Evolutionary conservation across 768 basidiomycete genomes (phyloP).

Genomic region (Cytidiella melzeri): DNA sequence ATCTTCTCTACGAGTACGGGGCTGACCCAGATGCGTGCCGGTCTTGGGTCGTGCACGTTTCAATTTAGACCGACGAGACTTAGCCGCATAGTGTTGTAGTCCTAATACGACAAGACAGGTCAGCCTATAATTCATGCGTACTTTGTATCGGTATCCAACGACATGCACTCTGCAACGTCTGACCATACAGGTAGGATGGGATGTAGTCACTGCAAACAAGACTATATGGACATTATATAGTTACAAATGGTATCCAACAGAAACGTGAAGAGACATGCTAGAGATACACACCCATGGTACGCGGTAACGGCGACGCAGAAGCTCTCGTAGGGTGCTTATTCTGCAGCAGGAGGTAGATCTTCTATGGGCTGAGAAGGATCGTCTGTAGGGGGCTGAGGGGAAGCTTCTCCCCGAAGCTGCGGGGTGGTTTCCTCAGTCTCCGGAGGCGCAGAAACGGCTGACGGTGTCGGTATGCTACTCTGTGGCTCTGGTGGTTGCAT

Average conservation of each 20-base stretch:
- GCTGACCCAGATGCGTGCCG: too few species aligned
- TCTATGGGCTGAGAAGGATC: background rate
- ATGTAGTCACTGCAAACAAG: too few species aligned
- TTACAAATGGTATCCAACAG: background rate
- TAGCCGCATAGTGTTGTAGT: too few species aligned
- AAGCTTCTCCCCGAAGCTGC: background rate
- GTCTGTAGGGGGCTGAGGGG: background rate
- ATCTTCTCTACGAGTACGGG: too few species aligned
- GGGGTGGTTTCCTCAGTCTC: background rate
- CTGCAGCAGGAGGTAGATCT: background rate
- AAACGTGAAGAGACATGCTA: background rate
- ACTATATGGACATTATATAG: background rate
- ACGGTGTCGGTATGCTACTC: background rate
- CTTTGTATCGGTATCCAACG: too few species aligned
- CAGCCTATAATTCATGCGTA: too few species aligned
- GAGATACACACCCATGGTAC: background rate
- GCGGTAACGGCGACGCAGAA: too few species aligned
- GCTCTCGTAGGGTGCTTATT: background rate
- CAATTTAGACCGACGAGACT: too few species aligned
- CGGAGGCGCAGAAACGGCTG: background rate
- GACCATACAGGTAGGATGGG: too few species aligned
- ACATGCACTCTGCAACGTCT: too few species aligned
- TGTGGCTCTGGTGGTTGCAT: conserved; percentile 5
- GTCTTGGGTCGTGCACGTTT: too few species aligned
- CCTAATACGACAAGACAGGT: too few species aligned